phyloP scores from a whole-genome alignment of 1,284 basidiomycete genomes.

The Lentinus polychrous region DNA sequence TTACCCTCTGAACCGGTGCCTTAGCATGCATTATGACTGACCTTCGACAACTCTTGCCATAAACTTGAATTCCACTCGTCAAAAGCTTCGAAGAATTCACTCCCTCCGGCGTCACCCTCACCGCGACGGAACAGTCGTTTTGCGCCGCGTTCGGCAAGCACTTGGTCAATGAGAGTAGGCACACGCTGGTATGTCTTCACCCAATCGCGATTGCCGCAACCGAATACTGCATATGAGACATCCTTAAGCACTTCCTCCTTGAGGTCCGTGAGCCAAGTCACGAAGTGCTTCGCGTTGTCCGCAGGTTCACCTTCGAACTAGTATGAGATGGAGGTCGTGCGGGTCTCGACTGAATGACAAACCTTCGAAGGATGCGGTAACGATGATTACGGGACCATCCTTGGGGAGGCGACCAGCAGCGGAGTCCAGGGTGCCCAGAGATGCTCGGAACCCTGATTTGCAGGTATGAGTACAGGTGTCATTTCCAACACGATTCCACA shows the following conservation, averaged over 20 bases:
- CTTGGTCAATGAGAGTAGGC: slow-evolving; percentile 36
- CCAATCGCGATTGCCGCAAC: slow-evolving; percentile 50
- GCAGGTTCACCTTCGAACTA: slow-evolving; percentile 37
- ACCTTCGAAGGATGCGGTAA: slow-evolving; percentile 47
- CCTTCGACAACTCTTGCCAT: slow-evolving; percentile 33
- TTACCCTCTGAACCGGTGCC: too few species aligned
- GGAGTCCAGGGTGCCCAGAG: slow-evolving; percentile 37
- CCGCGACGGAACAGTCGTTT: slow-evolving; percentile 34
- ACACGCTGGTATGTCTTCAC: slow-evolving; percentile 45
- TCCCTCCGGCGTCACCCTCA: slow-evolving; percentile 36
- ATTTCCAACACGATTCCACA: neutral
- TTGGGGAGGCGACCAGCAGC: slow-evolving; percentile 32
- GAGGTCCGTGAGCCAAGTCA: slow-evolving; percentile 31
- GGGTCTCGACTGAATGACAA: neutral
- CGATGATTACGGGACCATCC: slow-evolving; percentile 40
- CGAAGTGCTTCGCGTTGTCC: slow-evolving; percentile 41
- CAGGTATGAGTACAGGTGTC: neutral
- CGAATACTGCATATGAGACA: slow-evolving; percentile 42
- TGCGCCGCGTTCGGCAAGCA: slow-evolving; percentile 32
- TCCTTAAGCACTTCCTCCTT: slow-evolving; percentile 24
- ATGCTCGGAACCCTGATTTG: slow-evolving; percentile 31
- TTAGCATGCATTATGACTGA: too few species aligned
- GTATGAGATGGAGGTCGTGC: too few species aligned
- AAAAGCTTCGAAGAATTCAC: slow-evolving; percentile 40
- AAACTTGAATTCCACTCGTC: slow-evolving; percentile 38